Evolutionary conservation across 1,284 basidiomycete genomes (phyloP).

Genomic region (Tetrapyrgos nigripes): DNA sequence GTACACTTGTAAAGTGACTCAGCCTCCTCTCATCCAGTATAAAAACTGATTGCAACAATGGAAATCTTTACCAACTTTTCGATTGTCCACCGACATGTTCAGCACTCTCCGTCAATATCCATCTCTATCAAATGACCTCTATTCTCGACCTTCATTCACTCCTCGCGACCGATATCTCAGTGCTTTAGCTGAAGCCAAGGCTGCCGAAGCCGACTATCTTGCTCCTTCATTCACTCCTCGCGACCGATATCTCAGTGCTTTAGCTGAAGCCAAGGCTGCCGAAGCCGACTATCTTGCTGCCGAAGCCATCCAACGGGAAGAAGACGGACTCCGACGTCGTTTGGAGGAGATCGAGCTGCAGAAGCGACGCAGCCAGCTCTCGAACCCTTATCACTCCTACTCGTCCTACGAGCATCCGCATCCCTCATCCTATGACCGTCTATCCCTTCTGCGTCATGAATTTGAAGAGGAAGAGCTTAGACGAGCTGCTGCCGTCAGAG

Average conservation of each 20-base stretch:
- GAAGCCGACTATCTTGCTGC: constrained; percentile 39
- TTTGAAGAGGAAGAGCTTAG: constrained; percentile 29
- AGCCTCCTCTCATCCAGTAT: not conserved
- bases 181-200: constrained; percentile 4
- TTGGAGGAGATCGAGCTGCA: constrained; percentile 35
- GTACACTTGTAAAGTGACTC: not conserved
- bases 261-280: constrained; percentile 29
- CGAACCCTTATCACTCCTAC: constrained; percentile 6
- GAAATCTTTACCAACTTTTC: not conserved
- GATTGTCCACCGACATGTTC: not conserved
- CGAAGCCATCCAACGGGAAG: constrained; percentile 37
- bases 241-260: constrained; percentile 30
- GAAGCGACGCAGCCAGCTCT: constrained; percentile 26
- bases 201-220: constrained; percentile 8
- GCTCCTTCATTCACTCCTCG: constrained; percentile 14
- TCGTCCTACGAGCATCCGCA: not conserved
- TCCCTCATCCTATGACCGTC: constrained; percentile 11
- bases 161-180: constrained; percentile 5
- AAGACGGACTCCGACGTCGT: constrained; percentile 35
- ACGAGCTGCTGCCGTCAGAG: constrained; percentile 9
- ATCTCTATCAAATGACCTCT: not conserved
- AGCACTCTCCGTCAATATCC: constrained; percentile 3
- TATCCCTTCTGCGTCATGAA: constrained; percentile 22
- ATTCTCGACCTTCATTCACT: not conserved
- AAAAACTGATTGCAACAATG: not conserved